These are phyloP conservation scores for Gastrolobium villosum DNA, from an alignment of 306 rosid genomes.

Conservation along the genomic window DNA sequence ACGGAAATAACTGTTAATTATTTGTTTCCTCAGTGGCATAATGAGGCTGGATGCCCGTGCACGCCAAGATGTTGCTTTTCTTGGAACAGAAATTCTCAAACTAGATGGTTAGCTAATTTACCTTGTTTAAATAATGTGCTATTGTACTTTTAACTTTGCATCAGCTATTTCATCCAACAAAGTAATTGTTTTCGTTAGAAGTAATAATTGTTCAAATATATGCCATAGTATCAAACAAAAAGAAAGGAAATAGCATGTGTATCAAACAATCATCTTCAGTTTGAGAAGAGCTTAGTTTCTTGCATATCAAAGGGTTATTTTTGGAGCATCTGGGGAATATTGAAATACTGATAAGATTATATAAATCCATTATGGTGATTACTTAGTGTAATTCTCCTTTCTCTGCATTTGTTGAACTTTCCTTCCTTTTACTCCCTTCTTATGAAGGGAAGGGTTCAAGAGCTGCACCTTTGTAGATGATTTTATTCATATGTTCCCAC, in stretches of 20 bases:
- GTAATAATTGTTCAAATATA: constrained; percentile 30
- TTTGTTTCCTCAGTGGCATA: constrained; percentile 76
- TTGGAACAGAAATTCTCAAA: constrained; percentile 87
- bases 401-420: not conserved
- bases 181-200: constrained; percentile 20
- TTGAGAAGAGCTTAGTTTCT: constrained; percentile 20
- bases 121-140: constrained; percentile 25
- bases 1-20: constrained; percentile 43
- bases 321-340: constrained; percentile 22
- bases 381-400: constrained; percentile 31
- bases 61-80: constrained; percentile 88
- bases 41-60: constrained; percentile 90
- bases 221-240: not conserved
- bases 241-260: constrained; percentile 34
- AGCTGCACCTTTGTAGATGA: constrained; percentile 25
- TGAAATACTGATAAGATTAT: not conserved
- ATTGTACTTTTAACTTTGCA: constrained; percentile 39
- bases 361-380: not conserved
- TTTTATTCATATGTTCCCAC: constrained; percentile 3
- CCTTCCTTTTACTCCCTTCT: constrained; percentile 33
- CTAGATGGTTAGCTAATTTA: constrained; percentile 76
- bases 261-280: constrained; percentile 22
- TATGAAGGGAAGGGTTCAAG: constrained; percentile 26
- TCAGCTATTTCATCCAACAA: constrained; percentile 35
- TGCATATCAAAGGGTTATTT: constrained; percentile 8